Conservation (phyloP, 208 protist genomes). For the Trypanosomatidae sp. region DNA sequence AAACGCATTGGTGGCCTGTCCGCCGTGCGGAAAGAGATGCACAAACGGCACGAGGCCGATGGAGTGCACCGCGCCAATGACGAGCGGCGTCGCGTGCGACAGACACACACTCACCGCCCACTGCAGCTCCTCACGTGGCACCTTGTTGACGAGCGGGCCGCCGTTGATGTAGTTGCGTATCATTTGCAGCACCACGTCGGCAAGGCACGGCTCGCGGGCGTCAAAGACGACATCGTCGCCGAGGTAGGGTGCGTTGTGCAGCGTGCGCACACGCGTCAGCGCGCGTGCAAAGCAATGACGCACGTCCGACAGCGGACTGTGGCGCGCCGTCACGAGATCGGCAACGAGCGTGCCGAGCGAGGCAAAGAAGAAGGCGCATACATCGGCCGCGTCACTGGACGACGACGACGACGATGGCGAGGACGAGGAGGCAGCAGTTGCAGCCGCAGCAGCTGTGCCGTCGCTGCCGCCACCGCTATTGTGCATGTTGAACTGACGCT, state of each 20-base stretch:
- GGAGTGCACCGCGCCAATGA: slow-evolving; percentile 39
- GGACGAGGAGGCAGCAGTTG: no score
- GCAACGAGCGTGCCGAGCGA: slow-evolving; percentile 80
- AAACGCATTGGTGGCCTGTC: slow-evolving; percentile 47
- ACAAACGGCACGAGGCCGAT: slow-evolving; percentile 80
- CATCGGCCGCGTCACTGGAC: slow-evolving; percentile 41
- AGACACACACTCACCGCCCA: slow-evolving; percentile 79
- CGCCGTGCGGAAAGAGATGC: slow-evolving; percentile 82
- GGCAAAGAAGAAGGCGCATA: slow-evolving; percentile 81
- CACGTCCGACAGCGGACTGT: slow-evolving; percentile 60
- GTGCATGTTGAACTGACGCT: slow-evolving; percentile 60
- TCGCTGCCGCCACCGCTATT: slow-evolving; percentile 41
- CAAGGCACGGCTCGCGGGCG: slow-evolving; percentile 41
- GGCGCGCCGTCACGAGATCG: slow-evolving; percentile 64
- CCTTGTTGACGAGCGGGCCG: slow-evolving; percentile 79
- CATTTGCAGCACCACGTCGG: slow-evolving; percentile 84
- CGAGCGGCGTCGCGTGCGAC: slow-evolving; percentile 77
- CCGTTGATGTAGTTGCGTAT: slow-evolving; percentile 87
- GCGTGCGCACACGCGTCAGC: slow-evolving; percentile 44
- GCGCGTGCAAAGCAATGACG: slow-evolving; percentile 51
- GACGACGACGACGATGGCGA: no score
- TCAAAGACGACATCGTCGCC: slow-evolving; percentile 67
- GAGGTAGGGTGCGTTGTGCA: slow-evolving; percentile 84
- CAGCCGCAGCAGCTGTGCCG: neutral
- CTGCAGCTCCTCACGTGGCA: slow-evolving; percentile 52